These are phyloP conservation scores for Didymella pinodella DNA, from an alignment of 2,329 filamentous ascomycete species.

Conservation along the genomic window DNA sequence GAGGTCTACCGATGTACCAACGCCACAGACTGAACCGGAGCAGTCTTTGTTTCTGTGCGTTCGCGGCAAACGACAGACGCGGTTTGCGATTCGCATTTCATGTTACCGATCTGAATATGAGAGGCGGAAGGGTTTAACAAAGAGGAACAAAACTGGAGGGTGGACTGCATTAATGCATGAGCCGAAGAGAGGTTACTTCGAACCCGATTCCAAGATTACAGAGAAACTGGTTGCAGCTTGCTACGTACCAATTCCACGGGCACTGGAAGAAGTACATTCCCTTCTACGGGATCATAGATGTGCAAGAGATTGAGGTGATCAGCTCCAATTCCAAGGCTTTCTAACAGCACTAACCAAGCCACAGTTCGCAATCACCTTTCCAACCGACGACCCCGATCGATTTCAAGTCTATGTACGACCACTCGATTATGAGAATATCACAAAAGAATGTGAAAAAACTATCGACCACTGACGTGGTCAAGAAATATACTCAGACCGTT, in stretches of 20 bases:
- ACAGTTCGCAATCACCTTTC: background rate
- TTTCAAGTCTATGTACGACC: background rate
- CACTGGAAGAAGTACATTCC: background rate
- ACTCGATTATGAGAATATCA: background rate
- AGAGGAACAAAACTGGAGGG: too few species aligned
- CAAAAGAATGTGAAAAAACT: background rate
- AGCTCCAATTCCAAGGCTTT: background rate
- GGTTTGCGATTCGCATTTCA: background rate
- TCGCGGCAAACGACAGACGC: background rate
- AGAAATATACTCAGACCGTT: background rate
- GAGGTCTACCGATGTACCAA: background rate
- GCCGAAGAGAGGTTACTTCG: background rate
- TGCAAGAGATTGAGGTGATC: background rate
- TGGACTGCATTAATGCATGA: too few species aligned
- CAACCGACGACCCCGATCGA: background rate
- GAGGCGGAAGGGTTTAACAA: background rate
- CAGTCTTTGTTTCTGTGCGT: background rate
- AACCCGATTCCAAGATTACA: background rate
- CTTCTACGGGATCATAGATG: background rate
- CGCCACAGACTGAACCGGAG: background rate
- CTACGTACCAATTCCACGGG: background rate
- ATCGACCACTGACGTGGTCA: background rate
- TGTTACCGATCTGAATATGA: background rate
- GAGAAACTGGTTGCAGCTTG: background rate
- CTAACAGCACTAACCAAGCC: background rate